Percentiles rank a stretch among this genome's conserved stretches.
These are phyloP conservation scores for Hyaloscypha bicolor DNA, from an alignment of 495 filamentous ascomycete genomes.

Conservation along the genomic window DNA sequence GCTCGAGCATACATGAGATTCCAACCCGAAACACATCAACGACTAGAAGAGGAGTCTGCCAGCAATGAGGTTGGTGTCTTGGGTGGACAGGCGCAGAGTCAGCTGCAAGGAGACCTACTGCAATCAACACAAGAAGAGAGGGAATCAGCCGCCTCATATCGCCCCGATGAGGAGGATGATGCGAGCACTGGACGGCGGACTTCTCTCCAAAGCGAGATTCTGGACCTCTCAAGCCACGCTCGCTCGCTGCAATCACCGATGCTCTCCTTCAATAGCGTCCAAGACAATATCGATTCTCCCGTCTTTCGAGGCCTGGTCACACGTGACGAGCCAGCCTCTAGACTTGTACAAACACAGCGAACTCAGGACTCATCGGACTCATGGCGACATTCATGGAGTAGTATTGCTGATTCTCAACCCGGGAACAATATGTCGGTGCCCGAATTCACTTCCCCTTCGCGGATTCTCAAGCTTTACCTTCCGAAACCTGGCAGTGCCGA, in stretches of 20 bases:
- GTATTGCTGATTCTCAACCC: slow-evolving; percentile 49
- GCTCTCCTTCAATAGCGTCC: slow-evolving; percentile 48
- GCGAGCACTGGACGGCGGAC: not conserved
- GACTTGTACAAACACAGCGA: not conserved
- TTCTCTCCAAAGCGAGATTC: not conserved
- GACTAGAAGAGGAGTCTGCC: slow-evolving; percentile 19
- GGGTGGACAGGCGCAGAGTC: slow-evolving; percentile 13
- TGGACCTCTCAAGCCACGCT: slow-evolving; percentile 1
- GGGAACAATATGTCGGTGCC: slow-evolving; percentile 34
- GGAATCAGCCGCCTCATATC: slow-evolving; percentile 28
- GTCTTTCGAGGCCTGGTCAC: slow-evolving; percentile 24
- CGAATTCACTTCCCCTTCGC: slow-evolving; percentile 30
- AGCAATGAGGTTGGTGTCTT: slow-evolving; percentile 1
- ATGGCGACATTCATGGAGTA: slow-evolving; percentile 46
- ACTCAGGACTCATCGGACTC: slow-evolving; percentile 34
- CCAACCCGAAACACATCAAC: slow-evolving; percentile 41
- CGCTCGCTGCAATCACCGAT: slow-evolving; percentile 33
- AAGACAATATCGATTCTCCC: slow-evolving; percentile 48
- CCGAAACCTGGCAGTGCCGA: slow-evolving; percentile 19
- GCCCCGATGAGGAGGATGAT: slow-evolving; percentile 21
- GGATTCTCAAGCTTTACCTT: slow-evolving; percentile 32
- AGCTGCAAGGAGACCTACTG: slow-evolving; percentile 14
- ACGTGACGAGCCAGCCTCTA: not conserved
- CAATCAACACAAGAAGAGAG: slow-evolving; percentile 18
- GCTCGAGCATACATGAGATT: slow-evolving; percentile 64